Conservation (phyloP, 2,329 filamentous ascomycete species). For the Ophiocordyceps camponoti-rufipedis region DNA sequence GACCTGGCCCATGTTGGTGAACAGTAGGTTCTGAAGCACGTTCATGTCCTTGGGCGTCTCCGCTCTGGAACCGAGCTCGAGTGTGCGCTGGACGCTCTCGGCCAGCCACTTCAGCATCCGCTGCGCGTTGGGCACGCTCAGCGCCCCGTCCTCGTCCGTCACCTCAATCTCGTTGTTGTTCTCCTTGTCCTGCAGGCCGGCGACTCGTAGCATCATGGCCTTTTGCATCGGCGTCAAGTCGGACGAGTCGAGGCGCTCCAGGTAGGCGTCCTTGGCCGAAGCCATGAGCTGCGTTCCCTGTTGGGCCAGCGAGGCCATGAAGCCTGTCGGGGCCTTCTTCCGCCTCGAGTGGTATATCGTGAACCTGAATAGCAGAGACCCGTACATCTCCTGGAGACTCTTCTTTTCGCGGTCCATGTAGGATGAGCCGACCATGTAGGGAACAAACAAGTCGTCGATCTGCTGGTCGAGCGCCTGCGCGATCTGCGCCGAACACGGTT, state of each 20-base stretch:
- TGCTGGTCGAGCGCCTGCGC: slow-evolving; percentile 57
- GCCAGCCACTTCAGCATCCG: slow-evolving; percentile 96
- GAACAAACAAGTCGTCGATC: slow-evolving; percentile 60
- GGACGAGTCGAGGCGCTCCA: slow-evolving; percentile 73
- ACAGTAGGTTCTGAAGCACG: slow-evolving; percentile 63
- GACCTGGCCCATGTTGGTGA: slow-evolving; percentile 76
- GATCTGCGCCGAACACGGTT: slow-evolving; percentile 74
- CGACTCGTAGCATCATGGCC: slow-evolving; percentile 74
- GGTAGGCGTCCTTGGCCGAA: slow-evolving; percentile 78
- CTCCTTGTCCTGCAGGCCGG: slow-evolving; percentile 59
- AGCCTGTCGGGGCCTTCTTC: slow-evolving; percentile 78
- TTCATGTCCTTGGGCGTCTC: slow-evolving; percentile 93
- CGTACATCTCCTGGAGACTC: slow-evolving; percentile 65
- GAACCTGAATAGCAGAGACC: slow-evolving; percentile 87
- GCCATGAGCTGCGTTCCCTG: slow-evolving; percentile 77
- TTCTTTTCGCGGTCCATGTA: slow-evolving; percentile 53
- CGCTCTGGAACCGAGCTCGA: slow-evolving; percentile 72
- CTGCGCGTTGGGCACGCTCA: slow-evolving; percentile 79
- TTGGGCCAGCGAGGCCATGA: slow-evolving; percentile 82
- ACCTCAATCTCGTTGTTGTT: slow-evolving; percentile 80
- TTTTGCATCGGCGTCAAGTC: slow-evolving; percentile 81
- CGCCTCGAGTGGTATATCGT: slow-evolving; percentile 82
- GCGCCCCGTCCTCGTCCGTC: slow-evolving; percentile 68
- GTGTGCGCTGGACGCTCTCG: slow-evolving; percentile 75
- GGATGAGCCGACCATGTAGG: slow-evolving; percentile 49